These are phyloP conservation scores for Oryza officinalis DNA, from an alignment of 176 grass and related monocot species.

Conservation along the genomic window DNA sequence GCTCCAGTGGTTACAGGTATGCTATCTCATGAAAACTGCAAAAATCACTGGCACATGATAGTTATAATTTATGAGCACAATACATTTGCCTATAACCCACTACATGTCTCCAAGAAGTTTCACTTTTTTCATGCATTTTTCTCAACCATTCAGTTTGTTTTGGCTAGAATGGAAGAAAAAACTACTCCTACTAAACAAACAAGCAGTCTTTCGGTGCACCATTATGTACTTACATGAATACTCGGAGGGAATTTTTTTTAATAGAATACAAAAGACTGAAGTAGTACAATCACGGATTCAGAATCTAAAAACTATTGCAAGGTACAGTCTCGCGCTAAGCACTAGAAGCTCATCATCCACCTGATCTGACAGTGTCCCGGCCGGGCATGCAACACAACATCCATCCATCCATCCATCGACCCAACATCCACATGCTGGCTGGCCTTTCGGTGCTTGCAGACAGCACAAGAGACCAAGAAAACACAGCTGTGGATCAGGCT, in stretches of 20 bases:
- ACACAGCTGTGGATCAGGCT: conserved; percentile 34
- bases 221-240: neutral
- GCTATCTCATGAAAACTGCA: neutral
- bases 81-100: neutral
- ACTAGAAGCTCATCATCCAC: conserved; percentile 20
- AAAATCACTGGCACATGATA: neutral
- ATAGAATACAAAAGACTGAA: neutral
- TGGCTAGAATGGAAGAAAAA: neutral
- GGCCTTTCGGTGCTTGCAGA: conserved; percentile 31
- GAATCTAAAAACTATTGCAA: neutral
- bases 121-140: neutral
- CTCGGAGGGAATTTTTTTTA: too few species aligned
- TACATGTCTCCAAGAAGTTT: neutral
- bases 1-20: neutral
- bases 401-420: neutral
- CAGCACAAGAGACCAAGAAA: conserved; percentile 51
- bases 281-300: conserved; percentile 34
- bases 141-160: neutral
- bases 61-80: neutral
- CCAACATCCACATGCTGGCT: conserved; percentile 12
- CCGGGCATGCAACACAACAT: neutral
- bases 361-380: conserved; percentile 29
- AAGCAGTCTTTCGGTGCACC: neutral
- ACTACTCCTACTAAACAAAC: neutral
- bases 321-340: conserved; percentile 22